Evolutionary conservation across 2,329 filamentous ascomycete genomes (phyloP), one percentile per base, ranked within the genome.

Genomic region (Verticillium nubilum): DNA sequence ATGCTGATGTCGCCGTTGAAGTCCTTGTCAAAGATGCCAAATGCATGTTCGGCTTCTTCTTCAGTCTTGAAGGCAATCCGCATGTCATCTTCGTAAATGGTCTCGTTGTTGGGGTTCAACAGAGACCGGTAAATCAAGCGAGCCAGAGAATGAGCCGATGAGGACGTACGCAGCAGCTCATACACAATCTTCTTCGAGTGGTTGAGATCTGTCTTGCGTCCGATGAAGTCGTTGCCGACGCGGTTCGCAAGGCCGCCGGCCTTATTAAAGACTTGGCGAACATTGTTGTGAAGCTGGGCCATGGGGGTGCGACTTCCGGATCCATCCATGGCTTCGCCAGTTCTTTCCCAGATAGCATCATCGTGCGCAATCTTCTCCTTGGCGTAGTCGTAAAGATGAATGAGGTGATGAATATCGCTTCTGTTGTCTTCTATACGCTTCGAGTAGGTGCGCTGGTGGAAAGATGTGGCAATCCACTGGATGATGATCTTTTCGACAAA

Each of bases 1-100:
- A 97, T 92, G 0, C 91, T 96, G 56, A 97, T 96, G 68, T 98
- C 94, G 4, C 93, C 94, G 64, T 98, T 98, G 78, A 97, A 86
- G 68, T 98, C 94, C 70, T 95, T 96, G 76, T 98, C 94, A 66
- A 97, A 97, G 80, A 97, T 93, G 66, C 82, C 80, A 68, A 98
- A 97, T 0, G 93, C 93, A 2, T 90, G 90, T 58, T 95, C 89
- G 0, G 92, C 91, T 70, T 97, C 94, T 15, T 97, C 93, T 19
- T 88, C 83, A 26, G 88, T 90, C 10, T 89, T 83, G 67, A 97
- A 97, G 0, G 91, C 92, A 12, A 83, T 78, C 62, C 86, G 87
- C 58, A 98, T 75, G 68, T 97, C 93, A 9, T 92, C 91, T 0
- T 88, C 81, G 23, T 86, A 83, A 5, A 97, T 87, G 0, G 89